Conservation (phyloP, 1,139 yeast species). For the Sugiyamaella grinbergsii region DNA sequence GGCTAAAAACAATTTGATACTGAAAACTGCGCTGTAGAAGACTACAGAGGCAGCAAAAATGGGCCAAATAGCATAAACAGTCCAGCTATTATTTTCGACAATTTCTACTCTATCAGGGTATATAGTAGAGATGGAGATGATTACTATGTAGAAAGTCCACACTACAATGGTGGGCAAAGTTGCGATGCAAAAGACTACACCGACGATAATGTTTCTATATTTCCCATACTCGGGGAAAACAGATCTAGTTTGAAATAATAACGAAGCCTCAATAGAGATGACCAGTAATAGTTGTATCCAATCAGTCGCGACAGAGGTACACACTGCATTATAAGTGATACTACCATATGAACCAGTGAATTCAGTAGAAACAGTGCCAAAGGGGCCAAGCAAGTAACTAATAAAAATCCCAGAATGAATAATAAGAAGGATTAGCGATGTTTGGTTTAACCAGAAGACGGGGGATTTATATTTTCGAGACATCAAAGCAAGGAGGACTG, state of each 20-base stretch:
- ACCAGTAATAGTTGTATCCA: slow-evolving; percentile 62
- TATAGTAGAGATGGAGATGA: slow-evolving; percentile 41
- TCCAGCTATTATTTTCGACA: slow-evolving; percentile 29
- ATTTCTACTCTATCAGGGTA: slow-evolving; percentile 24
- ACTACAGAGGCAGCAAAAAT: slow-evolving; percentile 70
- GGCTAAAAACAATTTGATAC: slow-evolving; percentile 65
- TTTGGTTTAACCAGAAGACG: slow-evolving; percentile 67
- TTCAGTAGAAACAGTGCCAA: slow-evolving; percentile 51
- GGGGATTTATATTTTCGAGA: slow-evolving; percentile 50
- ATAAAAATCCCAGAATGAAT: slow-evolving; percentile 63
- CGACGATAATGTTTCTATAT: slow-evolving; percentile 22
- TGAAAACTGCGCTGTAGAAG: slow-evolving; percentile 59
- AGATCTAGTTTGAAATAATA: slow-evolving; percentile 68
- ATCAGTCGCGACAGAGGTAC: slow-evolving; percentile 59
- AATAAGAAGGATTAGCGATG: slow-evolving; percentile 55
- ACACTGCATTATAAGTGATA: slow-evolving; percentile 43
- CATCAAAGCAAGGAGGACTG: slow-evolving; percentile 29
- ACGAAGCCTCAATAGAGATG: slow-evolving; percentile 60
- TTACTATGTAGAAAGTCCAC: slow-evolving; percentile 52
- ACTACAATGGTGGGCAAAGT: slow-evolving; percentile 46
- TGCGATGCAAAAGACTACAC: slow-evolving; percentile 23
- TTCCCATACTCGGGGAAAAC: slow-evolving; percentile 51
- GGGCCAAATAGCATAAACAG: slow-evolving; percentile 47
- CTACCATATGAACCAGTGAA: slow-evolving; percentile 54
- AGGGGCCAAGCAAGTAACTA: slow-evolving; percentile 55